phyloP scores from a whole-genome alignment of 108 stramenopile genomes.

The Fistulifera pelliculosa region DNA sequence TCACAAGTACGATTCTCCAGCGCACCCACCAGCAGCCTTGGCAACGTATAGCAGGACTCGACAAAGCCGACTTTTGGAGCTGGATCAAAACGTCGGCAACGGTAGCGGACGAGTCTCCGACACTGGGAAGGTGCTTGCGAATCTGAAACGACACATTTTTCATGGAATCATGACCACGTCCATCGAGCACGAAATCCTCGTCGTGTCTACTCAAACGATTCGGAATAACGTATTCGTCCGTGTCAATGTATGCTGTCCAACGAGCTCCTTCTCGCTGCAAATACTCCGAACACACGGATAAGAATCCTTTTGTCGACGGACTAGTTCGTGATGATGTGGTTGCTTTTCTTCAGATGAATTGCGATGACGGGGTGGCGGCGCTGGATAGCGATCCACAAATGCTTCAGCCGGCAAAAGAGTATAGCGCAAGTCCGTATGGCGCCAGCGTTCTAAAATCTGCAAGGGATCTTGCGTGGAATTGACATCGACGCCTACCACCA shows the following conservation, averaged over 20 bases:
- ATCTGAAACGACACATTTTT: background rate
- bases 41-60: constrained; percentile 18
- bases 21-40: constrained; percentile 23
- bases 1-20: constrained; percentile 25
- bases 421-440: background rate
- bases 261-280: constrained; percentile 12
- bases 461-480: constrained; percentile 17
- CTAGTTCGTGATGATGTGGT: constrained; percentile 9
- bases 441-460: constrained; percentile 16
- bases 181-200: background rate
- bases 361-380: too few relatives aligned
- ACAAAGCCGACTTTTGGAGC: background rate
- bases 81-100: constrained; percentile 12
- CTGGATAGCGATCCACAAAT: too few relatives aligned
- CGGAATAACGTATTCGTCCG: constrained; percentile 39
- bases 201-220: constrained; percentile 19
- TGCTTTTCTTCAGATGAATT: constrained; percentile 2
- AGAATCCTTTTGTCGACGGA: constrained; percentile 28
- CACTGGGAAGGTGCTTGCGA: background rate
- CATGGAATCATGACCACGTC: background rate
- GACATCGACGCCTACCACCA: constrained; percentile 28
- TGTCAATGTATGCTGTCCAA: constrained; percentile 33
- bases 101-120: constrained; percentile 3
- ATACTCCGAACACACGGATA: constrained; percentile 12
- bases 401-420: background rate